These are phyloP conservation scores for Wickerhamiella sergipiensis DNA, from an alignment of 805 yeast species.

Conservation along the genomic window DNA sequence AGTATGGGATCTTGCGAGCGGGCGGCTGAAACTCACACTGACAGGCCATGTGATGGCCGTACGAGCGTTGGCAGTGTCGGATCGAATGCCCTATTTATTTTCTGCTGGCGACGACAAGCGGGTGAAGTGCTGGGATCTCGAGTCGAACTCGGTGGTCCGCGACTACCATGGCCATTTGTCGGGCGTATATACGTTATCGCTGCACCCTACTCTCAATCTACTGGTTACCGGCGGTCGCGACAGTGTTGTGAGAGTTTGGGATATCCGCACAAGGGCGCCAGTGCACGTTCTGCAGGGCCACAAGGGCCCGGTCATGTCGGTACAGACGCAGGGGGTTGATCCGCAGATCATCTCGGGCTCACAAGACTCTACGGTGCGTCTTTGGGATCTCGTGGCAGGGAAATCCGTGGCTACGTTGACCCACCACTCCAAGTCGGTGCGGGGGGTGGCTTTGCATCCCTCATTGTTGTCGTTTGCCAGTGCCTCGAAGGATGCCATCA, in stretches of 20 bases:
- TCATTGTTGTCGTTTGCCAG: constrained; percentile 61
- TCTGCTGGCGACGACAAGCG: constrained; percentile 88
- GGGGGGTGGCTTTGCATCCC: constrained; percentile 60
- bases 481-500: constrained; percentile 65
- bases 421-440: constrained; percentile 70
- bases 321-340: constrained; percentile 53
- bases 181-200: constrained; percentile 68
- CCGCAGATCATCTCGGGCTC: constrained; percentile 81
- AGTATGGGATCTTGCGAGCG: constrained; percentile 76
- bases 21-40: constrained; percentile 55
- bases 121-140: constrained; percentile 93
- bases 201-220: constrained; percentile 80
- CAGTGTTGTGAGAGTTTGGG: constrained; percentile 82
- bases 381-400: constrained; percentile 88
- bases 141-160: constrained; percentile 63
- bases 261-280: constrained; percentile 63
- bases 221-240: constrained; percentile 85
- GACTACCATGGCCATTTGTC: constrained; percentile 92
- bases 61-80: constrained; percentile 58
- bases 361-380: constrained; percentile 66
- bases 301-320: constrained; percentile 55
- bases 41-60: constrained; percentile 90
- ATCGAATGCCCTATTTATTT: constrained; percentile 74
- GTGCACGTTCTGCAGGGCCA: constrained; percentile 77
- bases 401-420: constrained; percentile 59